These are phyloP conservation scores for Cardamine chenopodiifolia DNA, from an alignment of 345 rosid species.

Conservation along the genomic window DNA sequence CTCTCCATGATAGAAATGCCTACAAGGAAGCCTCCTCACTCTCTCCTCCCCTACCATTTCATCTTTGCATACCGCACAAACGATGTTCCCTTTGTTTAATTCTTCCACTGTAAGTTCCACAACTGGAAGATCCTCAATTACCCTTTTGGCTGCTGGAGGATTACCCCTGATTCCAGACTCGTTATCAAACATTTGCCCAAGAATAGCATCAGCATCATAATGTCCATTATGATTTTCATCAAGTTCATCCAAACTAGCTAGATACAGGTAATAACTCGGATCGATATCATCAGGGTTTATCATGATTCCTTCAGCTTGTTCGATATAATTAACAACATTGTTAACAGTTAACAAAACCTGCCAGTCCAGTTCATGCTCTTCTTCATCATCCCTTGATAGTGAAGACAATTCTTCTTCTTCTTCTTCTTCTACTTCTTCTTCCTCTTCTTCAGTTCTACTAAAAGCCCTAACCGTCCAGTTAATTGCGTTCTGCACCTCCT, in stretches of 20 bases:
- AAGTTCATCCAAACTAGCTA: conserved; percentile 38
- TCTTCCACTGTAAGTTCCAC: conserved; percentile 46
- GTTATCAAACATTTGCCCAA: conserved; percentile 45
- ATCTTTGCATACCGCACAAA: conserved; percentile 60
- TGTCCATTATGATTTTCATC: conserved; percentile 24
- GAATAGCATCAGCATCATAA: conserved; percentile 36
- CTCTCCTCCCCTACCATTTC: conserved; percentile 48
- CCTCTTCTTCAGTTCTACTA: conserved; percentile 37
- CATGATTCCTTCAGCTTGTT: conserved; percentile 43
- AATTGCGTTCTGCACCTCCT: conserved; percentile 44
- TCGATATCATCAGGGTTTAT: conserved; percentile 33
- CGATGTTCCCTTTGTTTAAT: conserved; percentile 29
- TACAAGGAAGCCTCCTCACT: conserved; percentile 55
- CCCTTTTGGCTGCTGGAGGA: conserved; percentile 51
- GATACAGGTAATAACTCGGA: conserved; percentile 35
- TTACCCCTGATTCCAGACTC: conserved; percentile 47
- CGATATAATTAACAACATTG: conserved; percentile 42
- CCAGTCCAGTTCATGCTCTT: conserved; percentile 49
- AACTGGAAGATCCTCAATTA: conserved; percentile 49
- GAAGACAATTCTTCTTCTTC: conserved; percentile 37
- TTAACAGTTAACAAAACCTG: conserved; percentile 50
- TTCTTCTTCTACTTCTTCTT: conserved; percentile 36
- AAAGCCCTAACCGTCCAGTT: conserved; percentile 33
- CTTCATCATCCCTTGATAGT: conserved; percentile 39
- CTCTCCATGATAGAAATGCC: conserved; percentile 53